Conservation (phyloP, 1,284 basidiomycete genomes). For the Naganishia sp. region DNA sequence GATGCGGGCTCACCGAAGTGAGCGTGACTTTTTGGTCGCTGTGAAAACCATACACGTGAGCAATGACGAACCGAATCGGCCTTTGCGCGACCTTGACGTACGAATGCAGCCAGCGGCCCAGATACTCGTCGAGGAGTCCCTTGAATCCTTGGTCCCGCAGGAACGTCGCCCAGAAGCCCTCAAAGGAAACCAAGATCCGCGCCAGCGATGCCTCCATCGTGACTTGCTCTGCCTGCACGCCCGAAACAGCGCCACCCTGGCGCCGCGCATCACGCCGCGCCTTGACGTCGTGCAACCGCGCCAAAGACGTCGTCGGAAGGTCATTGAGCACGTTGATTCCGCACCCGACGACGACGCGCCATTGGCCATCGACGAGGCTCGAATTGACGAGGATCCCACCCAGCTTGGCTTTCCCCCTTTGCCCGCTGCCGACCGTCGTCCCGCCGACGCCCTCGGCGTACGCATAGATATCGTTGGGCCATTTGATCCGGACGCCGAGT, state of each 20-base stretch:
- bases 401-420: constrained; percentile 64
- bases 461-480: constrained; percentile 97
- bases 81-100: too few species aligned
- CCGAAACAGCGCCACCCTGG: not conserved
- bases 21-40: constrained; percentile 84
- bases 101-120: constrained; percentile 84
- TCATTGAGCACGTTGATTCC: constrained; percentile 86
- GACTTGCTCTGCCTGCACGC: constrained; percentile 42
- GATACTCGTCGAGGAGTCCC: constrained; percentile 76
- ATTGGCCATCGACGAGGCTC: constrained; percentile 70
- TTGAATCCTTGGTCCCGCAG: constrained; percentile 67
- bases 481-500: constrained; percentile 76
- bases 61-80: too few species aligned
- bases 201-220: constrained; percentile 74
- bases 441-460: constrained; percentile 55
- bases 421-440: constrained; percentile 43
- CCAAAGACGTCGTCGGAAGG: constrained; percentile 78
- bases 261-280: constrained; percentile 29
- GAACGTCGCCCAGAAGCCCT: constrained; percentile 74
- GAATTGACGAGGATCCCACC: constrained; percentile 92
- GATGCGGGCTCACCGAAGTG: constrained; percentile 70
- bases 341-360: constrained; percentile 81
- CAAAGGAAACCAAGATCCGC: constrained; percentile 74
- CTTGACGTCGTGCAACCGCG: constrained; percentile 60
- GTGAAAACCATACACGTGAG: constrained; percentile 10